Base-by-base conservation (phyloP, 148 eudicot species). In the Chenopodium suecicum region DNA sequence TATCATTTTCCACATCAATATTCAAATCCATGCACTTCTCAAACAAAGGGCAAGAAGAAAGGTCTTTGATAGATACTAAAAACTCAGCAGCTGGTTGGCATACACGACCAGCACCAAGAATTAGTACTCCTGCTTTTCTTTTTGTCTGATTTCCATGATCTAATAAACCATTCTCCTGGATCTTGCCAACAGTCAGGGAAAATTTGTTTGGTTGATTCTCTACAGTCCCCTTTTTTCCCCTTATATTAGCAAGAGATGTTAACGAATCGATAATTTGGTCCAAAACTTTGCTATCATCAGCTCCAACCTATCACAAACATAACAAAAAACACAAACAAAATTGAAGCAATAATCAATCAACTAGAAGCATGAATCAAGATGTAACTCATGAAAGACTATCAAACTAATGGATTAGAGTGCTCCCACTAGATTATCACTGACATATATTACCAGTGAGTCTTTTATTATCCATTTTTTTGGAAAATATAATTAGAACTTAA, bases 41-140 rank as follows among this genome's bases (percentile, higher is more conserved):
- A 31, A 87, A 82, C 88, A 88, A 85, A 70, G 91, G 67, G 76
- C 65, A 80, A 73, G 90, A 85, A 44, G 94, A 86, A 82, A 76
- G 78, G 69, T 88, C 87, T 82, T 90, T 90, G 54, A 87, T 77
- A 41, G 99, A 91, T 79, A 95, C 83, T 79, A 96, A 88, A 78
- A 94, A 84, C 79, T 94, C 97, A 65, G 86, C 95, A 79, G 98
- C 97, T 82, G 99, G 99, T 86, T 89, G 91, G 87, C 99, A 97
- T 73, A 97, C 99, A 27, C 98, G 89, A n/a, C 99, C 99, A 81
- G 99, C 98, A 80, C 99, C 99, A 84, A 97, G 91, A 81, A 97
- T 92, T 11, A 97, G 88, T 78, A 97, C 93, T n/a, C 47, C 67
- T 72, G 81, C 72, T 83, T 86, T 91, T 66, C 78, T 89, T 75